Conservation (phyloP, 139 green algal genomes). For the Chlorella sp. region DNA sequence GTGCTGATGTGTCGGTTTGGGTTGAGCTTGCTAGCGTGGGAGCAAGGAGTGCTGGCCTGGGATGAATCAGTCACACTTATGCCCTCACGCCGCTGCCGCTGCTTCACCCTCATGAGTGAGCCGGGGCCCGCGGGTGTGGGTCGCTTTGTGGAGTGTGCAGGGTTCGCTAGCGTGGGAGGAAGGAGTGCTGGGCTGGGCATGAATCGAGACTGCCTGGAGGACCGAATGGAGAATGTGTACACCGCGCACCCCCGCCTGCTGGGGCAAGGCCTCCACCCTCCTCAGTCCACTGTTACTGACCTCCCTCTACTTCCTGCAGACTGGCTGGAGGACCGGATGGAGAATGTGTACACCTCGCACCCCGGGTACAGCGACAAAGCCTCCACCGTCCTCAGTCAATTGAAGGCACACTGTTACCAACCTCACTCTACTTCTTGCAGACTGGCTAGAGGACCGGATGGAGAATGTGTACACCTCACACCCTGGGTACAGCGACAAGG, state of each 20-base stretch:
- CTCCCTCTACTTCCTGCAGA: background rate
- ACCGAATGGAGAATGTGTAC: constrained; percentile 88
- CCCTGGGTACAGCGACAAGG: constrained; percentile 83
- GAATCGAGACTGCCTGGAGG: background rate
- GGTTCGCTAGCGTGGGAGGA: too few relatives aligned
- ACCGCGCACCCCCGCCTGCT: constrained; percentile 84
- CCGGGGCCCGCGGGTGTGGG: background rate
- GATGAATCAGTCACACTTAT: constrained; percentile 90
- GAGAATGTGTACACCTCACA: constrained; percentile 90
- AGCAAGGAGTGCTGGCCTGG: too few relatives aligned
- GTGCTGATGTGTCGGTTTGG: too few relatives aligned
- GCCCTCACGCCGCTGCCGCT: constrained; percentile 63
- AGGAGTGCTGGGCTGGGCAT: background rate
- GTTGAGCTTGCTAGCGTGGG: too few relatives aligned
- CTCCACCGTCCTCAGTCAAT: constrained; percentile 38
- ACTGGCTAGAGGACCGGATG: constrained; percentile 86
- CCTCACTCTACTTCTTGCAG: constrained; percentile 25
- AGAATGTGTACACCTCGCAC: constrained; percentile 89
- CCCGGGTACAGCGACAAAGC: constrained; percentile 85
- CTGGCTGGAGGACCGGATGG: constrained; percentile 53
- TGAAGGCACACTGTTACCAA: background rate
- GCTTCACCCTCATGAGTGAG: background rate
- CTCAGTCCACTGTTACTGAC: background rate
- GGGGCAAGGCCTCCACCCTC: constrained; percentile 69
- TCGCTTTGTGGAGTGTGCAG: background rate